Conservation (phyloP, 2,329 filamentous ascomycete species). For the Colletotrichum lentis region DNA sequence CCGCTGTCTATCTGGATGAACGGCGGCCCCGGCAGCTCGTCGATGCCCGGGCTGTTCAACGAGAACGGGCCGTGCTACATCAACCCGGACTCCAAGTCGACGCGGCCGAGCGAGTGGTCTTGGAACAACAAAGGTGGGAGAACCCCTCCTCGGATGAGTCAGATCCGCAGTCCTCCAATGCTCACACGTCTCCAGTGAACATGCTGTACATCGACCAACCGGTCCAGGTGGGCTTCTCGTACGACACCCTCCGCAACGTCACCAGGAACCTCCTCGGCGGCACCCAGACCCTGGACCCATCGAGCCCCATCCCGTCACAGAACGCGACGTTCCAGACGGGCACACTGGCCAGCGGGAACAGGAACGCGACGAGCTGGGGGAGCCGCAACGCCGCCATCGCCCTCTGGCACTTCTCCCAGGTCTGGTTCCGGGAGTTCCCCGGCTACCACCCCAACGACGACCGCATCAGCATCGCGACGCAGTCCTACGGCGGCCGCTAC, state of each 20-base stretch:
- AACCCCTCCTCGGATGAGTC: too few species aligned
- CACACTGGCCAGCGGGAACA: conserved; percentile 45
- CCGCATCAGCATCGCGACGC: conserved; percentile 60
- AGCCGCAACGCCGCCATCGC: conserved; percentile 49
- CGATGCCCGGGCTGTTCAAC: conserved; percentile 61
- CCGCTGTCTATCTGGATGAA: conserved; percentile 66
- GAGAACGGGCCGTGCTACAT: conserved; percentile 63
- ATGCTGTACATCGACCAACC: conserved; percentile 42
- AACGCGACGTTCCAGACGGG: conserved; percentile 51
- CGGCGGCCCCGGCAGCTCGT: conserved; percentile 65
- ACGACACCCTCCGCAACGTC: conserved; percentile 39
- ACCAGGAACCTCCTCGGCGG: conserved; percentile 35
- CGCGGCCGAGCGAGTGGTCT: conserved; percentile 63
- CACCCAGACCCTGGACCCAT: conserved; percentile 30
- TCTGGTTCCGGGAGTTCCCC: conserved; percentile 71
- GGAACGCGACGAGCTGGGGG: conserved; percentile 49
- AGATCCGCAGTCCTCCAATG: too few species aligned
- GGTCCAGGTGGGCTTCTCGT: conserved; percentile 40
- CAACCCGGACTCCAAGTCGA: conserved; percentile 58
- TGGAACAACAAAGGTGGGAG: conserved; percentile 62
- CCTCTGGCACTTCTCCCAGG: conserved; percentile 44
- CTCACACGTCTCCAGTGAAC: conserved; percentile 30
- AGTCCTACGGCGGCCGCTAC: conserved; percentile 67
- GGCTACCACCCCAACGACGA: conserved; percentile 64
- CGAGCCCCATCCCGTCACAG: conserved; percentile 42